Evolutionary conservation across 2,329 filamentous ascomycete species (phyloP), one percentile per base, ranked within the genome.

Genomic region (Leptographium procerum): DNA sequence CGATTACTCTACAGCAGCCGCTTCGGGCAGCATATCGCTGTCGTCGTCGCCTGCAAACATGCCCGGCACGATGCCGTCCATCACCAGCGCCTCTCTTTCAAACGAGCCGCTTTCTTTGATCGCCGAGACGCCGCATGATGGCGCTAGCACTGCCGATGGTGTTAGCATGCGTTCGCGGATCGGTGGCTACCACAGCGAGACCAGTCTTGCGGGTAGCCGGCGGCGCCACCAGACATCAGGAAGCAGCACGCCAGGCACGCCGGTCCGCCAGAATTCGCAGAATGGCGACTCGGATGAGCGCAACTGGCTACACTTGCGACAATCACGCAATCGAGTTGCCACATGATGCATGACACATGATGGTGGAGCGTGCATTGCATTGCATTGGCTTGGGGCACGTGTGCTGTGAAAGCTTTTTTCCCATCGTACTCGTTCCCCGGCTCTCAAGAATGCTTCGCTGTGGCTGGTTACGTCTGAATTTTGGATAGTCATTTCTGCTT

Each of bases 1-100:
- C 0, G 83, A 88, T 66, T 91, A 91, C 66, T 72, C 79, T 58
- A 79, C 85, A 2, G 85, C 82, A 1, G 72, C 80, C 50, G 57
- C 57, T 14, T 40, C 53, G 24, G 28, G 51, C 16, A 81, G 77
- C 64, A 75, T 75, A 31, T 81, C 82, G 7, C 68, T 69, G 14
- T 76, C 78, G 1, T 73, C 73, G 1, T 70, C 57, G 40, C 40
- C 58, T 2, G 57, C 52, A 3, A 57, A 52, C 13, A 26, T 9
- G 14, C 43, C 55, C 11, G 19, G 19, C 45, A 14, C 22, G 7
- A 24, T 29, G 31, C 24, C 40, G 36, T 34, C 57, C 10, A 29
- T 43, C 14, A 50, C 52, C 36, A 10, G 52, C 13, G 7, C 55
- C 4, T 52, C 55, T 19, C n/a, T 54, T 11, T 16, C 31, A 3